A percentile compares a stretch with the other conserved stretches of the same genome.
phyloP scores from a whole-genome alignment of 75 land plant genomes.

The Chamaecyparis obtusa region DNA sequence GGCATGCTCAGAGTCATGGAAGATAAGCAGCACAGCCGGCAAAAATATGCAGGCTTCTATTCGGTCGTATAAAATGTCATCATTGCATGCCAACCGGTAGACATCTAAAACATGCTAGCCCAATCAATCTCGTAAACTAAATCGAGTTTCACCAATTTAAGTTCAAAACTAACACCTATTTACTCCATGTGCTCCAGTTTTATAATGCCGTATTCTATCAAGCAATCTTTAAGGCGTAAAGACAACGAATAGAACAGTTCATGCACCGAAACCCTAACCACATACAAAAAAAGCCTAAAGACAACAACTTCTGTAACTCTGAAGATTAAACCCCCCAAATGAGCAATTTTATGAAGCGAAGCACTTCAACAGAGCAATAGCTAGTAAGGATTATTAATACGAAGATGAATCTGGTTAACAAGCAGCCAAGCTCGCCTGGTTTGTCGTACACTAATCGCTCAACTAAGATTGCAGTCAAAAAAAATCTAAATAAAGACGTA shows the following conservation, averaged over 20 bases:
- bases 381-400: not conserved
- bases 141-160: too few relatives aligned
- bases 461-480: not conserved
- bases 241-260: too few relatives aligned
- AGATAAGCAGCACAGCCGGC: not conserved
- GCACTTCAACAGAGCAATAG: not conserved
- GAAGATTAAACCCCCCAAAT: not conserved
- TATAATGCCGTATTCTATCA: too few relatives aligned
- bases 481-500: not conserved
- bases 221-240: too few relatives aligned
- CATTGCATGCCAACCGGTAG: not conserved
- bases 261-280: too few relatives aligned
- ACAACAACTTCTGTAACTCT: not conserved
- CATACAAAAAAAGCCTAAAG: too few relatives aligned
- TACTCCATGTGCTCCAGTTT: too few relatives aligned
- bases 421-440: not conserved
- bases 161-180: too few relatives aligned
- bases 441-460: not conserved
- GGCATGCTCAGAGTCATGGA: conserved; percentile 8
- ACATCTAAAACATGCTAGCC: too few relatives aligned
- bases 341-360: not conserved
- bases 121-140: too few relatives aligned
- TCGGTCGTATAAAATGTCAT: not conserved
- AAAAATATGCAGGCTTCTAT: not conserved
- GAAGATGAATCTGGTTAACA: not conserved